Evolutionary conservation across 768 basidiomycete species (phyloP).

Genomic region (Cyclocybe aegerita): DNA sequence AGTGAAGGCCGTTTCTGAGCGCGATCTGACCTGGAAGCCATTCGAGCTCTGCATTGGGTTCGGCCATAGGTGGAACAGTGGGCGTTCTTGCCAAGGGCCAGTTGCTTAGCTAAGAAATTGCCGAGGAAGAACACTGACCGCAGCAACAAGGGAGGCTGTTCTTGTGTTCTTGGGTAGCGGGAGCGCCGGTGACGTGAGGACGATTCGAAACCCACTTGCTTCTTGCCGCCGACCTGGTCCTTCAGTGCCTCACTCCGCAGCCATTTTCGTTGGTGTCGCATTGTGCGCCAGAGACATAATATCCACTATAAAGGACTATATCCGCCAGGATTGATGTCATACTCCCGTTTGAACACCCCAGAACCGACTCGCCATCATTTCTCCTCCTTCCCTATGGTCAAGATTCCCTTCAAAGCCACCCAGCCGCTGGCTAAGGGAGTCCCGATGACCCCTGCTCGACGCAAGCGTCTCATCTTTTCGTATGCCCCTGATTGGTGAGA

Average conservation of each 20-base stretch:
- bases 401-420: conserved; percentile 22
- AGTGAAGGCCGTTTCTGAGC: too few species aligned
- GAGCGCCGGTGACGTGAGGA: too few species aligned
- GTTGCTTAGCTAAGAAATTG: too few species aligned
- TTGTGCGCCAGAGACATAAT: neutral
- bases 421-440: conserved; percentile 11
- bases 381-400: conserved; percentile 20
- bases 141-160: too few species aligned
- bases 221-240: neutral
- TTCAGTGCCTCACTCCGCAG: neutral
- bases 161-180: too few species aligned
- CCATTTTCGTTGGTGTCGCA: neutral
- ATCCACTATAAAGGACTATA: neutral
- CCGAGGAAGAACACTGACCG: too few species aligned
- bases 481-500: conserved; percentile 79
- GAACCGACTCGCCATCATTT: conserved; percentile 8
- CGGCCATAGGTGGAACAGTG: too few species aligned
- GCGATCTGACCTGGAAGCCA: too few species aligned
- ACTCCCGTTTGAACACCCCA: conserved; percentile 24
- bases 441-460: conserved; percentile 29
- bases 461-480: conserved; percentile 49
- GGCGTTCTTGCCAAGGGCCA: too few species aligned
- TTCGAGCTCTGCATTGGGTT: too few species aligned
- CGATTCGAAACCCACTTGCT: too few species aligned
- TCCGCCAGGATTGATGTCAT: conserved; percentile 24